Conservation (phyloP, 2,329 filamentous ascomycete genomes). For the Exophiala spinifera region DNA sequence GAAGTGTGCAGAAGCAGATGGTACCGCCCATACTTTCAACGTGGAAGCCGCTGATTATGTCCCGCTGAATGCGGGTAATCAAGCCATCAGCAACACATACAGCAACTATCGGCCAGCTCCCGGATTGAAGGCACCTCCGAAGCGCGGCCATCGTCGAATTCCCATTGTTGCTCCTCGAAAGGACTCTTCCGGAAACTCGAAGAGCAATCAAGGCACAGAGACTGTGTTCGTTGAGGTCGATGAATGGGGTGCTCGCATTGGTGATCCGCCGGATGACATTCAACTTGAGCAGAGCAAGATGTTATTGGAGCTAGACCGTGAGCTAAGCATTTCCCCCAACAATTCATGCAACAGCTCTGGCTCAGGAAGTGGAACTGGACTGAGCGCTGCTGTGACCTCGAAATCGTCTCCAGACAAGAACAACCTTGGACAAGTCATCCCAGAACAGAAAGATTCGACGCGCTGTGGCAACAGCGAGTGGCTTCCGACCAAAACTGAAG, state of each 20-base stretch:
- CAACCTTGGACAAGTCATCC: background rate
- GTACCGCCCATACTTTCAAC: conserved; percentile 18
- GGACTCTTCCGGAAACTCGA: conserved; percentile 3
- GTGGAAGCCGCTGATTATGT: conserved; percentile 26
- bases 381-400: background rate
- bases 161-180: conserved; percentile 27
- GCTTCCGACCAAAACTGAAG: conserved; percentile 17
- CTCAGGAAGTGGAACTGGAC: background rate
- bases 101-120: background rate
- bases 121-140: conserved; percentile 1
- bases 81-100: background rate
- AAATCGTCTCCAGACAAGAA: conserved; percentile 3
- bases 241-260: conserved; percentile 25
- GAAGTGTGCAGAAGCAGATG: conserved; percentile 4
- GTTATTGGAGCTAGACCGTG: conserved; percentile 13
- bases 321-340: conserved; percentile 17
- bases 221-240: conserved; percentile 16
- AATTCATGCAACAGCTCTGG: conserved; percentile 9
- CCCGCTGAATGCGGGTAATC: conserved; percentile 7
- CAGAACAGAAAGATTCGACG: background rate
- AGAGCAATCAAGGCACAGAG: background rate
- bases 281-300: conserved; percentile 22
- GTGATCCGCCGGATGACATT: conserved; percentile 19
- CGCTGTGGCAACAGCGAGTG: conserved; percentile 12
- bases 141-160: conserved; percentile 17